These are phyloP conservation scores for Stellera chamaejasme DNA, from an alignment of 345 rosid species.

Conservation along the genomic window DNA sequence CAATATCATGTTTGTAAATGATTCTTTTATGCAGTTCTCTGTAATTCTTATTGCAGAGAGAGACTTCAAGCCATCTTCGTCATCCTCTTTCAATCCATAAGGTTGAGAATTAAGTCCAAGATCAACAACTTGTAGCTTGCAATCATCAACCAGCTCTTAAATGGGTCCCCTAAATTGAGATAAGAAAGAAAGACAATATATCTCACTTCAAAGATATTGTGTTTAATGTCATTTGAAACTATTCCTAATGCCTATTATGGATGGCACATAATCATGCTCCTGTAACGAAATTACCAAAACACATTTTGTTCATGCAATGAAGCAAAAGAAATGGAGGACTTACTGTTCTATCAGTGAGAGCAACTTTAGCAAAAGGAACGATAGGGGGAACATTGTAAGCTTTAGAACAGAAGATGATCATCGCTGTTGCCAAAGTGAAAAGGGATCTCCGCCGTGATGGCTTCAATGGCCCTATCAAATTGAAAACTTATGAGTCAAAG, in stretches of 20 bases:
- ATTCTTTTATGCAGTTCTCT: constrained; percentile 39
- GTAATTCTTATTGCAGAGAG: constrained; percentile 39
- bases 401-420: constrained; percentile 55
- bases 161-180: constrained; percentile 43
- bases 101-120: constrained; percentile 16
- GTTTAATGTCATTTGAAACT: background rate
- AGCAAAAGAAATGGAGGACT: constrained; percentile 6
- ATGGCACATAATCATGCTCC: background rate
- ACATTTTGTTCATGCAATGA: background rate
- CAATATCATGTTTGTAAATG: constrained; percentile 39
- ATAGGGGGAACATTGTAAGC: constrained; percentile 52
- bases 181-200: background rate
- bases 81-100: constrained; percentile 58
- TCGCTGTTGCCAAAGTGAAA: constrained; percentile 46
- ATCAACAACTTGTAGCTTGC: constrained; percentile 44
- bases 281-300: background rate
- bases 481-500: constrained; percentile 14
- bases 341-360: constrained; percentile 46
- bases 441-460: constrained; percentile 65
- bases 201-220: background rate
- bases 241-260: background rate
- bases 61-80: constrained; percentile 39
- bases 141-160: constrained; percentile 41
- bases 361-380: constrained; percentile 39
- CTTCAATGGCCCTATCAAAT: constrained; percentile 42